Conservation (phyloP, 2,329 filamentous ascomycete genomes). For the Alternaria sp. region DNA sequence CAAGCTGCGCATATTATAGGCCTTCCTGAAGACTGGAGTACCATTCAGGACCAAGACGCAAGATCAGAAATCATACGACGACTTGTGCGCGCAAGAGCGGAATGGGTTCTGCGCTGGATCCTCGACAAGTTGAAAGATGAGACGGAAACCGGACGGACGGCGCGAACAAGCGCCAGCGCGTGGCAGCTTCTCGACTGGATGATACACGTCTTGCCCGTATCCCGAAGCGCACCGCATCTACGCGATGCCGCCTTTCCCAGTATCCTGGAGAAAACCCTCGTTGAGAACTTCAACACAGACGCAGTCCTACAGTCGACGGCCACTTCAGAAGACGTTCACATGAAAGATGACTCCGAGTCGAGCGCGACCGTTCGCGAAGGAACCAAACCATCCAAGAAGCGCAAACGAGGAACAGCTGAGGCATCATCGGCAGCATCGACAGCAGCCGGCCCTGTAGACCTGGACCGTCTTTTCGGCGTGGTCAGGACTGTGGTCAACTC, state of each 20-base stretch:
- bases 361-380: slow-evolving; percentile 36
- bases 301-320: slow-evolving; percentile 2
- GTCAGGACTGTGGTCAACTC: slow-evolving; percentile 27
- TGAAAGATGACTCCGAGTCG: slow-evolving; percentile 31
- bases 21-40: slow-evolving; percentile 40
- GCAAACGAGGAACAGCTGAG: slow-evolving; percentile 39
- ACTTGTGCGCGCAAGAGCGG: slow-evolving; percentile 54
- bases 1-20: slow-evolving; percentile 51
- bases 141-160: slow-evolving; percentile 41
- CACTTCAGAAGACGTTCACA: slow-evolving; percentile 12
- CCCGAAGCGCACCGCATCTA: slow-evolving; percentile 73
- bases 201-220: slow-evolving; percentile 69
- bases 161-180: slow-evolving; percentile 52
- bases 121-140: slow-evolving; percentile 63
- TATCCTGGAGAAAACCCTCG: slow-evolving; percentile 70
- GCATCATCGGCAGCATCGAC: slow-evolving; percentile 23
- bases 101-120: slow-evolving; percentile 72
- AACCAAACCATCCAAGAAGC: slow-evolving; percentile 40
- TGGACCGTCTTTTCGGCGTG: slow-evolving; percentile 30
- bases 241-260: slow-evolving; percentile 71
- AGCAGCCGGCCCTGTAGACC: slow-evolving; percentile 15
- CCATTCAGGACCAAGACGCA: slow-evolving; percentile 9
- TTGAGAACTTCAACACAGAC: slow-evolving; percentile 55
- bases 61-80: slow-evolving; percentile 14
- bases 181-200: slow-evolving; percentile 68